phyloP scores from a whole-genome alignment of 2,329 filamentous ascomycete genomes.

The Ophiostoma tasmaniense region DNA sequence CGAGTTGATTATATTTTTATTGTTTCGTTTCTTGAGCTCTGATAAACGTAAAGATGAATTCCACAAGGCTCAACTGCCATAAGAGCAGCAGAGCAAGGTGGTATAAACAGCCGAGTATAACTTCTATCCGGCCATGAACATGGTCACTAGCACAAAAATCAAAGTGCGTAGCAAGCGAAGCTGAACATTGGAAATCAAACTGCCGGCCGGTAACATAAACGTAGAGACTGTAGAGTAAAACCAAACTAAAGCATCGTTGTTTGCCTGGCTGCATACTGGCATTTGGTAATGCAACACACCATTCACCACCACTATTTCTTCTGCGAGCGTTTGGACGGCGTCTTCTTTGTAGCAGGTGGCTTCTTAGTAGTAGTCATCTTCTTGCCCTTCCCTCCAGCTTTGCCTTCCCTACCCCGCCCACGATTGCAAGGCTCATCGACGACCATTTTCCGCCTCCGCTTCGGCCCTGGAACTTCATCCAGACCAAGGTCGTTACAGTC shows the following conservation, averaged over 20 bases:
- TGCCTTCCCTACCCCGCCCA: neutral
- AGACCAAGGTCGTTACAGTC: neutral
- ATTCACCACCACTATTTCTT: neutral
- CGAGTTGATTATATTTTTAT: neutral
- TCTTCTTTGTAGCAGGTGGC: neutral
- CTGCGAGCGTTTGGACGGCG: neutral
- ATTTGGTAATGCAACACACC: neutral
- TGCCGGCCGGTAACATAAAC: neutral
- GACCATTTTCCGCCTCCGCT: neutral
- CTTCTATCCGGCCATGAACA: neutral
- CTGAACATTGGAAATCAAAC: neutral
- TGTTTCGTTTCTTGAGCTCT: too few species aligned
- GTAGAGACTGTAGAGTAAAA: too few species aligned
- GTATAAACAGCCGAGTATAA: neutral
- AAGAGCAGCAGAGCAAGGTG: neutral
- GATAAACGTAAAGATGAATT: neutral
- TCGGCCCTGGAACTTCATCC: neutral
- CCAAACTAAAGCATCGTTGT: neutral
- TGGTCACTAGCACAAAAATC: neutral
- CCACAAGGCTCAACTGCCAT: neutral
- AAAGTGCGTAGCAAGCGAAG: neutral
- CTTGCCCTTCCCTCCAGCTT: neutral
- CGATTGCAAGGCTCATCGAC: neutral
- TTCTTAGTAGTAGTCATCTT: neutral
- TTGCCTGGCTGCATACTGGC: neutral